phyloP scores from a whole-genome alignment of 768 basidiomycete species.

The Leccinum uliginosum region DNA sequence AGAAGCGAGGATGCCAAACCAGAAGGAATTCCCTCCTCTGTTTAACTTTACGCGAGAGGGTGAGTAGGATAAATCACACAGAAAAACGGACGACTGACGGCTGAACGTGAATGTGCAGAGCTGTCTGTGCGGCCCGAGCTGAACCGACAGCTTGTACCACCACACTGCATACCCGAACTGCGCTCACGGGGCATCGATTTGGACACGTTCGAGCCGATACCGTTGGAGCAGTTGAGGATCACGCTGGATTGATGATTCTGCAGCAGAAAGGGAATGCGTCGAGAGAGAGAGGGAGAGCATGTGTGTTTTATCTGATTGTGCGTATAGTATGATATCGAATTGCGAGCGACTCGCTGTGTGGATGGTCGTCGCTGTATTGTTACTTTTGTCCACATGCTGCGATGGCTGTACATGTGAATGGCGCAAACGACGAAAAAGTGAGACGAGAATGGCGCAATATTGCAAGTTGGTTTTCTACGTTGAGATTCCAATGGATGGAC shows the following conservation, averaged over 20 bases:
- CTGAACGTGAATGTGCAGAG: constrained; percentile 48
- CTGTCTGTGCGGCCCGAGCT: constrained; percentile 95
- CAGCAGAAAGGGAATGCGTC: constrained; percentile 24
- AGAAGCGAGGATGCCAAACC: constrained; percentile 93
- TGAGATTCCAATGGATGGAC: no score
- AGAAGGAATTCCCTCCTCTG: constrained; percentile 89
- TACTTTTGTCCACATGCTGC: constrained; percentile 2
- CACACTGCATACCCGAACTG: constrained; percentile 86
- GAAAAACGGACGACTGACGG: neutral
- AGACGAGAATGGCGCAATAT: constrained; percentile 28
- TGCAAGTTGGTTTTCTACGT: constrained; percentile 17
- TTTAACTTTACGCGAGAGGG: constrained; percentile 97
- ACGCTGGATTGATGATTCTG: constrained; percentile 71
- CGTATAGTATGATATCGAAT: constrained; percentile 35
- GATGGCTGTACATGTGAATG: constrained; percentile 22
- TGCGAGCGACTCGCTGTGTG: constrained; percentile 23
- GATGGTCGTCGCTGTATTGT: constrained; percentile 30
- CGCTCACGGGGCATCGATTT: constrained; percentile 80
- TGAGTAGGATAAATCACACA: constrained; percentile 37
- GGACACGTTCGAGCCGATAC: constrained; percentile 94
- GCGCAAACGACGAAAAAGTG: constrained; percentile 7
- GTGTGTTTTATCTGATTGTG: constrained; percentile 30
- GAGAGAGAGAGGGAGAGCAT: constrained; percentile 1
- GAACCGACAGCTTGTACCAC: constrained; percentile 86
- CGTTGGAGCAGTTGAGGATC: constrained; percentile 92